Evolutionary conservation across 805 yeast species (phyloP).

Genomic region (Candida maltosa): DNA sequence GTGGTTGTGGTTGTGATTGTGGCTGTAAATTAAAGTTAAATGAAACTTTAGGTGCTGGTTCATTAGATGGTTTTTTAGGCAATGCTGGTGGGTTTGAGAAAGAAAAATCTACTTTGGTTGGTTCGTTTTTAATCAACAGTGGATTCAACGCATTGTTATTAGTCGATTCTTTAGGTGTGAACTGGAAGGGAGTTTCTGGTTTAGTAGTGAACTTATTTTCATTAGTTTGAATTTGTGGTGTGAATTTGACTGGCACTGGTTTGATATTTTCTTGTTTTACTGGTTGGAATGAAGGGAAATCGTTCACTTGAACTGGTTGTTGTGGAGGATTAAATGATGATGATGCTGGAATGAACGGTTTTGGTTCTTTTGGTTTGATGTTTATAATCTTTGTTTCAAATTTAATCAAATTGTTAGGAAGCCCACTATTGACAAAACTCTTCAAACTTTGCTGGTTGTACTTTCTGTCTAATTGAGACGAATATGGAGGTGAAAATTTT

Average conservation of each 20-base stretch:
- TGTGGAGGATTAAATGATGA: neutral
- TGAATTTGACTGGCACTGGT: neutral
- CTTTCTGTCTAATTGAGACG: conserved; percentile 27
- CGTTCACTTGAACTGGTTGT: neutral
- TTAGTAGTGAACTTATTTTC: too few species aligned
- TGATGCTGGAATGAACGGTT: conserved; percentile 1
- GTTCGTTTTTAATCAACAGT: too few species aligned
- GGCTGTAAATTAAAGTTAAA: neutral
- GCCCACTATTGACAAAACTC: conserved; percentile 32
- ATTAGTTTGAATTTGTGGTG: neutral
- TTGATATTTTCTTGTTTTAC: conserved; percentile 1
- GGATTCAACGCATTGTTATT: too few species aligned
- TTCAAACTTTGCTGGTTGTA: conserved; percentile 18
- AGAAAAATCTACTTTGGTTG: too few species aligned
- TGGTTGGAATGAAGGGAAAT: neutral
- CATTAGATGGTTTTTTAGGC: too few species aligned
- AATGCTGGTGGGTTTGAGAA: too few species aligned
- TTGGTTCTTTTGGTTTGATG: neutral
- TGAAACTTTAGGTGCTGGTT: too few species aligned
- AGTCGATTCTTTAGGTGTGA: too few species aligned
- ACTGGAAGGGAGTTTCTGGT: too few species aligned
- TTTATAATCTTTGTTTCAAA: conserved; percentile 7
- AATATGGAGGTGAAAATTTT: conserved; percentile 31
- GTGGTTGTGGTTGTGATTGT: neutral
- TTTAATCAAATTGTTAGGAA: conserved; percentile 25